Evolutionary conservation across 208 protist genomes (phyloP).

Genomic region (Wallacemonas sp.): DNA sequence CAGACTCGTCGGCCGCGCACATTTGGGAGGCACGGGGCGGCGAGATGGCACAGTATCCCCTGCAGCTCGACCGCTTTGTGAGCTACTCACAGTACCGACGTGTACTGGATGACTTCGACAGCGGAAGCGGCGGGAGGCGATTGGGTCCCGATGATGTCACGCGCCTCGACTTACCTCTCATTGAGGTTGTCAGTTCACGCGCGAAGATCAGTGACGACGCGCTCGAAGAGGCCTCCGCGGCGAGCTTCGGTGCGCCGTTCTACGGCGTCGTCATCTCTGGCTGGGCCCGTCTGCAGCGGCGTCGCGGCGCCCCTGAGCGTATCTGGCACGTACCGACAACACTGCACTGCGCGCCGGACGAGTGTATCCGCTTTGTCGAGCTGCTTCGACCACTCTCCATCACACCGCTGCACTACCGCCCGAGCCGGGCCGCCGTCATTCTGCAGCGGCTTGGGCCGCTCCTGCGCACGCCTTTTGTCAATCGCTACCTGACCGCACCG

Average conservation of each 20-base stretch:
- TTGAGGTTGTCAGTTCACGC: constrained; percentile 60
- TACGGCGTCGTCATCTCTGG: constrained; percentile 75
- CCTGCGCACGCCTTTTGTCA: constrained; percentile 43
- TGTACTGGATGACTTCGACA: not conserved
- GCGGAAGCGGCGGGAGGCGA: not conserved
- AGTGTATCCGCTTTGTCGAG: constrained; percentile 70
- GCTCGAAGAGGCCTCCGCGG: constrained; percentile 26
- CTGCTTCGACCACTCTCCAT: constrained; percentile 56
- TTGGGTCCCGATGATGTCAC: not conserved
- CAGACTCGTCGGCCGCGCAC: constrained; percentile 12
- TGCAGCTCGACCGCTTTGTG: constrained; percentile 34
- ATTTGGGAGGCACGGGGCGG: constrained; percentile 21
- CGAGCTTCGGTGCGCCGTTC: constrained; percentile 32
- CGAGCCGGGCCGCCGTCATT: constrained; percentile 36
- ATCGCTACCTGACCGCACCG: constrained; percentile 14
- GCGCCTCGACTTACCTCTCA: constrained; percentile 21
- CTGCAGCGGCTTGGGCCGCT: constrained; percentile 59
- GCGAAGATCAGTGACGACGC: constrained; percentile 23
- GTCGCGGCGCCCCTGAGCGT: not conserved
- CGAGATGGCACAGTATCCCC: constrained; percentile 28
- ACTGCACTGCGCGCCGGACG: constrained; percentile 68
- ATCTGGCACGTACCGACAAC: constrained; percentile 72
- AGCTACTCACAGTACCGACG: constrained; percentile 18
- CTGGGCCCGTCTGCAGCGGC: constrained; percentile 51
- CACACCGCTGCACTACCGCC: constrained; percentile 60